Evolutionary conservation across 177 flowering plant genomes (phyloP).

Genomic region (Vitis hybrid): DNA sequence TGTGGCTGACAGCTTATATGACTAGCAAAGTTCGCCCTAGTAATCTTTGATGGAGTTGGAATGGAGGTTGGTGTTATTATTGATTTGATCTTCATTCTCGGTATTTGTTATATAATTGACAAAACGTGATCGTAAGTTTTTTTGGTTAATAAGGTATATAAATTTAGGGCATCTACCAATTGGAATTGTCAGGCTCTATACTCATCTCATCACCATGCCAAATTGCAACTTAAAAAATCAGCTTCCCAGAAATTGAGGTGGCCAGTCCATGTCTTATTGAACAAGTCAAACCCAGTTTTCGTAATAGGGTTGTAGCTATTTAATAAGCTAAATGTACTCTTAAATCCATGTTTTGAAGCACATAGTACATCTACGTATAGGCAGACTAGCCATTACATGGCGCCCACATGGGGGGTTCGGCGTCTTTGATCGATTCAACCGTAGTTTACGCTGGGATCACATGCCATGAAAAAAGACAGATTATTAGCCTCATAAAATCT

Average conservation of each 20-base stretch:
- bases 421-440: conserved; percentile 8
- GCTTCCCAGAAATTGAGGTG: conserved; percentile 31
- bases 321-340: too few species aligned
- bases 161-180: too few species aligned
- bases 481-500: neutral
- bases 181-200: too few species aligned
- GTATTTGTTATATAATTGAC: too few species aligned
- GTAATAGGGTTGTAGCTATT: neutral
- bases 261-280: conserved; percentile 6
- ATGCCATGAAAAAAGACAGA: conserved; percentile 9
- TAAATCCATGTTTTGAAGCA: neutral
- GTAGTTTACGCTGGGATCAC: conserved; percentile 23
- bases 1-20: too few species aligned
- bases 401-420: conserved; percentile 17
- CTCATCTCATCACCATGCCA: too few species aligned
- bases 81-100: too few species aligned
- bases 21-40: too few species aligned
- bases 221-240: neutral
- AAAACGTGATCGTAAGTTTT: too few species aligned
- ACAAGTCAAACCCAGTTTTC: conserved; percentile 3
- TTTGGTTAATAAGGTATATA: too few species aligned
- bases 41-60: too few species aligned
- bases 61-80: too few species aligned
- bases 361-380: neutral
- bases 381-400: neutral